Conservation (phyloP, 1,284 basidiomycete genomes). For the Ustilago hordei region DNA sequence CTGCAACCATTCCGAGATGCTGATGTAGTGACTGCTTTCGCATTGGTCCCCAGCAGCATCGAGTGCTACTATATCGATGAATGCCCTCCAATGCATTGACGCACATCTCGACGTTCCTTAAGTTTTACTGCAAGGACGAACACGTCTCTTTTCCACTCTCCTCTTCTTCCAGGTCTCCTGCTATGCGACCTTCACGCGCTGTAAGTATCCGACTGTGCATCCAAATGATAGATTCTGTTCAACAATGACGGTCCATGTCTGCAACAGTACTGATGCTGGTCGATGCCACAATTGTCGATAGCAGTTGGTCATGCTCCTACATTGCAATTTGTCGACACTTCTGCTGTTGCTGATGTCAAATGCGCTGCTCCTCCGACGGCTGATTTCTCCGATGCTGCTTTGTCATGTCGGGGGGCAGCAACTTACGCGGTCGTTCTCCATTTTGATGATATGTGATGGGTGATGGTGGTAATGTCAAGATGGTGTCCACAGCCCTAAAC, state of each 20-base stretch:
- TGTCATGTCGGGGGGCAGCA: constrained; percentile 17
- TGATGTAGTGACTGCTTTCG: too few species aligned
- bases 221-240: too few species aligned
- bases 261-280: too few species aligned
- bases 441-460: constrained; percentile 64
- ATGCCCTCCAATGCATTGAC: too few species aligned
- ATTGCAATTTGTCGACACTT: background rate
- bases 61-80: too few species aligned
- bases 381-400: constrained; percentile 33
- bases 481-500: constrained; percentile 7
- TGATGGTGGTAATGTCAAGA: constrained; percentile 39
- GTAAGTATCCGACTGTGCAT: too few species aligned
- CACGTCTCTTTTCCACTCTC: background rate
- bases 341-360: constrained; percentile 5
- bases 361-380: constrained; percentile 25
- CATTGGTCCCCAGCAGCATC: background rate
- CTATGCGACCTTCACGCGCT: background rate
- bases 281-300: background rate
- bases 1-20: too few species aligned
- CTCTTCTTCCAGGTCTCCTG: background rate
- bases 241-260: background rate
- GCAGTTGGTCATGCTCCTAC: background rate
- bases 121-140: background rate
- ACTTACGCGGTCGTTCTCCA: constrained; percentile 73
- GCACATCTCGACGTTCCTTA: background rate